A percentile compares a stretch with the other conserved stretches of the same genome.
Conservation (phyloP, 2,329 filamentous ascomycete genomes). For the Colletotrichum musae region DNA sequence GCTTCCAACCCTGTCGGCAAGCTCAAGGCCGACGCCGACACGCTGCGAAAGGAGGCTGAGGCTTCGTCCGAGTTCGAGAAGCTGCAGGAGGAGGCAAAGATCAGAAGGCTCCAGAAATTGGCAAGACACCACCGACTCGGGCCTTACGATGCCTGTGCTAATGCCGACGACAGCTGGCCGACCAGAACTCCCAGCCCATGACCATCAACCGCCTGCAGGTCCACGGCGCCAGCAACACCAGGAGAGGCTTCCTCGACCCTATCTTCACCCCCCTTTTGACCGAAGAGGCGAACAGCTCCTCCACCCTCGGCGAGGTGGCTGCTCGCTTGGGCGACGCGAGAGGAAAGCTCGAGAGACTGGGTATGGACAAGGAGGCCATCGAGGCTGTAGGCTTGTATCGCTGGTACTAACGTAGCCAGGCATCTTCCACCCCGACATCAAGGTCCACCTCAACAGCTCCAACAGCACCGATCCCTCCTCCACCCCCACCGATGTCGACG, state of each 20-base stretch:
- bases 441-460: constrained; percentile 85
- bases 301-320: constrained; percentile 86
- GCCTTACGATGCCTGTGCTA: neutral
- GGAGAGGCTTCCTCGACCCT: constrained; percentile 84
- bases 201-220: constrained; percentile 89
- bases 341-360: constrained; percentile 84
- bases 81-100: constrained; percentile 56
- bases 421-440: constrained; percentile 88
- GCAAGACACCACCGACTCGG: constrained; percentile 44
- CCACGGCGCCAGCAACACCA: constrained; percentile 86
- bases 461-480: constrained; percentile 77
- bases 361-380: constrained; percentile 63
- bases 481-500: constrained; percentile 82
- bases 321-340: constrained; percentile 78
- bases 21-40: constrained; percentile 55
- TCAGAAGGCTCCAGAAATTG: constrained; percentile 56
- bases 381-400: constrained; percentile 22
- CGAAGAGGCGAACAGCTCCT: constrained; percentile 75
- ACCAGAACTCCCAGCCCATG: constrained; percentile 70
- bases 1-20: constrained; percentile 55
- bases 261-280: constrained; percentile 84
- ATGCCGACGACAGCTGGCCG: constrained; percentile 33
- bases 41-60: constrained; percentile 56
- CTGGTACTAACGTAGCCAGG: constrained; percentile 64
- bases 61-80: constrained; percentile 53